phyloP scores from a whole-genome alignment of 2,329 filamentous ascomycete species.

The Dichotomopilus funicola region DNA sequence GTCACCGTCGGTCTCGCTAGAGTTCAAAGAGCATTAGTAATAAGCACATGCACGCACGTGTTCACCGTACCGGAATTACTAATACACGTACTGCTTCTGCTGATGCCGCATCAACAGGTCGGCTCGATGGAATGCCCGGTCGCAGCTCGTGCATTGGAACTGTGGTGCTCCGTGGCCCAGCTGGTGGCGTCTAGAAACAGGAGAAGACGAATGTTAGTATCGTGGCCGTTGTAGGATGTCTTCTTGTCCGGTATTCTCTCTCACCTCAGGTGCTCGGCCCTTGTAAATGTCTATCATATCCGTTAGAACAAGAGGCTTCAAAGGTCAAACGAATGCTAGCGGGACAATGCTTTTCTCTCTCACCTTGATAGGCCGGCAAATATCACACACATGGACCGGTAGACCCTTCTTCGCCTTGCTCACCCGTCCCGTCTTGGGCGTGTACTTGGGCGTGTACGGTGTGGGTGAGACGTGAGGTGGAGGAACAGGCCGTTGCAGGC shows the following conservation, averaged over 20 bases:
- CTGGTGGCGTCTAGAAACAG: constrained; percentile 47
- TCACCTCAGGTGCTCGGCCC: constrained; percentile 57
- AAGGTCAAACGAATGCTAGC: neutral
- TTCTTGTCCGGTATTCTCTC: neutral
- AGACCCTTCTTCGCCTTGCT: constrained; percentile 54
- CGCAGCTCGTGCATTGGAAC: constrained; percentile 49
- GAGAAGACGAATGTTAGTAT: constrained; percentile 2
- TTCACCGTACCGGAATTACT: neutral
- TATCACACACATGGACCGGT: constrained; percentile 50
- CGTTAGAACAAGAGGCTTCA: constrained; percentile 17
- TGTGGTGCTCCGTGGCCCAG: constrained; percentile 51
- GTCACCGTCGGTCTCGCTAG: constrained; percentile 41
- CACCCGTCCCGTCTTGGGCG: constrained; percentile 50
- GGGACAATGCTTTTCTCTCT: constrained; percentile 10
- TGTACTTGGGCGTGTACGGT: constrained; percentile 43
- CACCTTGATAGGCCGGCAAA: constrained; percentile 48
- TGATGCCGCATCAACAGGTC: constrained; percentile 55
- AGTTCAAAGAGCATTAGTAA: constrained; percentile 8
- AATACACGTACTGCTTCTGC: constrained; percentile 40
- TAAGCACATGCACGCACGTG: neutral
- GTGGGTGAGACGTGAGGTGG: constrained; percentile 24
- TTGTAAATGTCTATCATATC: constrained; percentile 48
- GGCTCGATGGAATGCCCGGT: constrained; percentile 50
- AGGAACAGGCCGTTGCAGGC: constrained; percentile 38
- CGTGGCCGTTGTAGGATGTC: neutral